Evolutionary conservation across 2,329 filamentous ascomycete species (phyloP).

Genomic region (Cladobotryum mycophilum): DNA sequence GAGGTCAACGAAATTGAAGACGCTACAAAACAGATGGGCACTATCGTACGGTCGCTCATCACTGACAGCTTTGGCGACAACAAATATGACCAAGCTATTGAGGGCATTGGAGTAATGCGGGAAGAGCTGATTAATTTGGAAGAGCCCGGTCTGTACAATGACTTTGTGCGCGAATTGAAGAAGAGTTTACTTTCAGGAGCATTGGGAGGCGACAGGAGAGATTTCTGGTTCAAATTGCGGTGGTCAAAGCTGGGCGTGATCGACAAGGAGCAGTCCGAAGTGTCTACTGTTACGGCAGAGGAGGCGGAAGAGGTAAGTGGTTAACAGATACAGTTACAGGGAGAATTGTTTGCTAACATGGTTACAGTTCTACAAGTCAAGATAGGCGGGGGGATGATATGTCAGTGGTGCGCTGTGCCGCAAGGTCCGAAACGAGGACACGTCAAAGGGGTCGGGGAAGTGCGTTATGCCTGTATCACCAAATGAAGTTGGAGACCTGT

Average conservation of each 20-base stretch:
- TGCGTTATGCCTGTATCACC: too few relatives aligned
- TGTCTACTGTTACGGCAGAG: constrained; percentile 60
- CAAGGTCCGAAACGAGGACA: too few relatives aligned
- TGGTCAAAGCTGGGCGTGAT: constrained; percentile 66
- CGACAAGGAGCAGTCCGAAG: constrained; percentile 53
- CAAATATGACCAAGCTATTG: constrained; percentile 67
- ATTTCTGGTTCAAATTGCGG: constrained; percentile 75
- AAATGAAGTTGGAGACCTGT: too few relatives aligned
- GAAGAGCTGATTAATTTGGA: constrained; percentile 71
- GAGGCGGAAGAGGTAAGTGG: constrained; percentile 58
- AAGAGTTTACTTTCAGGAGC: constrained; percentile 60
- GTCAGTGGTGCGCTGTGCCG: too few relatives aligned
- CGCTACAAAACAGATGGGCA: constrained; percentile 67
- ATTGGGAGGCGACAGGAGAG: constrained; percentile 68
- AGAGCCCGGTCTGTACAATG: constrained; percentile 70
- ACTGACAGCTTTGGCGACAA: constrained; percentile 67
- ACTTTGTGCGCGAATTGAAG: constrained; percentile 66
- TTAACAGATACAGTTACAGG: not conserved
- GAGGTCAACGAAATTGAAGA: constrained; percentile 57
- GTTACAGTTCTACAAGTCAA: constrained; percentile 32
- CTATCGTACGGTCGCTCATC: constrained; percentile 63
- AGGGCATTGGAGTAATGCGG: constrained; percentile 71
- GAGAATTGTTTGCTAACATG: constrained; percentile 19
- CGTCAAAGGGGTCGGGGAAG: too few relatives aligned
- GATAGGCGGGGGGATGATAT: constrained; percentile 14